Conservation (phyloP, 1,139 yeast species). For the Sugiyamaella xylanicola region DNA sequence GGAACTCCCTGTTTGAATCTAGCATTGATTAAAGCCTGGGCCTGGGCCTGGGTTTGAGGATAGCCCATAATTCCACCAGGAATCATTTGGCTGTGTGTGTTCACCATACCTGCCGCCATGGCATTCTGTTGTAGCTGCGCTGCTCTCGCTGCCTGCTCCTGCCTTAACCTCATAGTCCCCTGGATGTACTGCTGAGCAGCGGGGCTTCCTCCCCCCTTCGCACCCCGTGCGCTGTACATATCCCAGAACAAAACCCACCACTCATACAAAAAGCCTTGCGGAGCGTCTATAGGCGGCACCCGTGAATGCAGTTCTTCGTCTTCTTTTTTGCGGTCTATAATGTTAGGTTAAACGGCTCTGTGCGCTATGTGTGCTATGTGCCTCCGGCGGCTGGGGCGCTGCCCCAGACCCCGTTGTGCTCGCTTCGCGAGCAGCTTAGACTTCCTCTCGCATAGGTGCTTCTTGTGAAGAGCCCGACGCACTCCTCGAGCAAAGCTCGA, state of each 20-base stretch:
- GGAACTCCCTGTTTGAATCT: constrained; percentile 21
- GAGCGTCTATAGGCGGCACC: constrained; percentile 55
- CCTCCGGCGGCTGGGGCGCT: background rate
- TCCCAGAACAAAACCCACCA: constrained; percentile 99
- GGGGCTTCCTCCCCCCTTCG: constrained; percentile 57
- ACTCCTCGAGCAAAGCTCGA: no score
- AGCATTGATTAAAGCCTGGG: constrained; percentile 25
- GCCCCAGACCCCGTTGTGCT: no score
- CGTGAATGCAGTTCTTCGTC: constrained; percentile 32
- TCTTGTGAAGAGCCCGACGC: no score
- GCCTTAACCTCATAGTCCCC: constrained; percentile 55
- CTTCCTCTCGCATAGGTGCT: no score
- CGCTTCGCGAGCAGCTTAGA: no score
- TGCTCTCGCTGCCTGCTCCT: constrained; percentile 47
- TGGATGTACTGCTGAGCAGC: constrained; percentile 74
- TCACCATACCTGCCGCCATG: constrained; percentile 28
- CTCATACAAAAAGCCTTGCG: constrained; percentile 83
- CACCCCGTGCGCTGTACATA: constrained; percentile 78
- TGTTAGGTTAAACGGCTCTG: no score
- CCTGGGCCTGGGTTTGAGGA: constrained; percentile 28
- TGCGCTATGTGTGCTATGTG: no score
- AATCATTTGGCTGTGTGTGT: constrained; percentile 32
- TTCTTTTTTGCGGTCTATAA: constrained; percentile 18
- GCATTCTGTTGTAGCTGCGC: constrained; percentile 41
- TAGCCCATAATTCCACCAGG: constrained; percentile 29